Evolutionary conservation across 768 basidiomycete species (phyloP), one percentile per base, ranked within the genome.

Genomic region (Suillus fuscotomentosus): DNA sequence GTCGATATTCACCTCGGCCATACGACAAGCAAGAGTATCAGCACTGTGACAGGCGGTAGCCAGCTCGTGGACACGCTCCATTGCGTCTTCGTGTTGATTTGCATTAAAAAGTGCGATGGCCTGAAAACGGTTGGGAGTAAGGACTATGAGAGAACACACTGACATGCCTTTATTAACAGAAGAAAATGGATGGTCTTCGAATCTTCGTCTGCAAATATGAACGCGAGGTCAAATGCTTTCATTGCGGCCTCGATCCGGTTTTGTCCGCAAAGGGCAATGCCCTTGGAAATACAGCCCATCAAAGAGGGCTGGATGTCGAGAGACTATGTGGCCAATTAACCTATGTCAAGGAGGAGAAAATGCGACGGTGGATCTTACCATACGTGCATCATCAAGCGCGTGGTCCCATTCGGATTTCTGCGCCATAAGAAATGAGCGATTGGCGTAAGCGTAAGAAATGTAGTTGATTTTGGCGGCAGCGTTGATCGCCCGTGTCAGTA

Each of bases 241-340:
- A 24, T 57, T 10, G 55, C 55, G 1, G 38, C 55, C 22, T 57
- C 7, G 4, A 57, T 36, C 2, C 15, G 55, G 9, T 24, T 57
- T 57, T 39, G 38, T 24, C 55, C 38, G 9, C 55, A 57, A 38
- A 57, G 55, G 14, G 55, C 55, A 57, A 57, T 57, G 8, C 55
- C 55, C 38, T 57, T 24, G 22, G 38, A 39, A 14, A 57, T 39
- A 9, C 14, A 57, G 22, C 55, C 55, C 15, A 22, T 39, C 38
- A 57, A 57, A 8, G 55, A 57, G 14, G 55, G 55, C 22, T 24
- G 55, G 15, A 57, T 57, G 4, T 15, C 24, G 15, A 56, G 13
- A 39, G 55, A 57, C 55, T 57, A 5, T 9, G 38, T 1, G 8
- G 13, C 53, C 31, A 17, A 9, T 57, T 15, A 57, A 14, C 14